Percentiles rank a stretch among this genome's conserved stretches.
Conservation (phyloP, 768 basidiomycete genomes). For the Austroboletus eburneus region DNA sequence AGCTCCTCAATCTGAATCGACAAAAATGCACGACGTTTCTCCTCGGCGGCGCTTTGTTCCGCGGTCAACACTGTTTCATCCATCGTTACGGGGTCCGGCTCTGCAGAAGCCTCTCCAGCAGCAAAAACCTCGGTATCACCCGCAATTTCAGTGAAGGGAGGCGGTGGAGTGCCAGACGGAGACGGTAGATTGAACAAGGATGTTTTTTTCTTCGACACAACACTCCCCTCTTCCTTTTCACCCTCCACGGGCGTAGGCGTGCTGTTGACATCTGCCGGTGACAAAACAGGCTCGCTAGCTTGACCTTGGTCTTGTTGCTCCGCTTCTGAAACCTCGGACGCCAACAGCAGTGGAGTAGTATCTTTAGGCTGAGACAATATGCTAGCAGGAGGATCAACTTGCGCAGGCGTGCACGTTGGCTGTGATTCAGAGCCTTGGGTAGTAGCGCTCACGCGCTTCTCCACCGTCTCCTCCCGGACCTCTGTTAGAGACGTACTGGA, state of each 20-base stretch:
- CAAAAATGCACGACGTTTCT: slow-evolving; percentile 21
- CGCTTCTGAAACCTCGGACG: background rate
- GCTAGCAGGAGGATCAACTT: slow-evolving; percentile 20
- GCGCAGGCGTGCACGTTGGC: slow-evolving; percentile 19
- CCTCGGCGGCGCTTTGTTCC: slow-evolving; percentile 20
- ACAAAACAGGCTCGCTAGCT: background rate
- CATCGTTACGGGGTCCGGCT: slow-evolving; percentile 13
- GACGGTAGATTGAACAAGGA: slow-evolving; percentile 7
- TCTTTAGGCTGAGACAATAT: slow-evolving; percentile 12
- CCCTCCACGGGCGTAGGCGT: background rate
- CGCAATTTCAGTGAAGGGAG: slow-evolving; percentile 23
- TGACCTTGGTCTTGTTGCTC: background rate
- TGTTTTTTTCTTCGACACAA: background rate
- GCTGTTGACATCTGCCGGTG: slow-evolving; percentile 6
- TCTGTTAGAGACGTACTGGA: too few relatives aligned
- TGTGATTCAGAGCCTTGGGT: slow-evolving; percentile 9
- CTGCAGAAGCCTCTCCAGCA: slow-evolving; percentile 4
- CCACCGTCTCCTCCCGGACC: slow-evolving; percentile 5
- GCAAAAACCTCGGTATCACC: slow-evolving; percentile 3
- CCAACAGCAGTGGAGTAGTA: slow-evolving; percentile 5
- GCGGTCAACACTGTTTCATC: slow-evolving; percentile 21
- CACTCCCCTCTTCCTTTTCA: background rate
- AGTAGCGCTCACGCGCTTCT: background rate
- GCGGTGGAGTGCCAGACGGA: slow-evolving; percentile 21
- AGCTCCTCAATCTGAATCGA: slow-evolving; percentile 12